Base-by-base conservation (phyloP, 345 rosid genomes). In the Limnanthes douglasii region DNA sequence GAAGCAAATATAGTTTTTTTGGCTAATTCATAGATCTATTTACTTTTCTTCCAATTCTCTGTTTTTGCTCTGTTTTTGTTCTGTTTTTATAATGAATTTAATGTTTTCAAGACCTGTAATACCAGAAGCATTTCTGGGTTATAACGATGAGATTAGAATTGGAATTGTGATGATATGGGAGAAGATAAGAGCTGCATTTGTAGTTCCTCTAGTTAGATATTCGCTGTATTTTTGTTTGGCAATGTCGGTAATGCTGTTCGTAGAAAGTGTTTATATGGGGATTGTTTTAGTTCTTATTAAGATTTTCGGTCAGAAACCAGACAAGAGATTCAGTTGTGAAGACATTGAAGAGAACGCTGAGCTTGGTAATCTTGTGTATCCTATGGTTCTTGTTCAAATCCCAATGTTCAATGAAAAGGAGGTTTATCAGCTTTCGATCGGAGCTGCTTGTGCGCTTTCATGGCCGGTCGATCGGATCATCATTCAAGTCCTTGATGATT, bases 251-350 rank as follows among this genome's bases (percentile, higher is more conserved):
- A 66, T 70, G 66, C 41, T 70, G 7, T 70, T 70, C 58, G 5
- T 55, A 20, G 83, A 73, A 26, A 53, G 64, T 33, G 15, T 64
- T 8, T 73, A 57, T 26, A 73, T 73, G 74, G 66, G 64, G 26
- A 31, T 70, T 40, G 64, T 73, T 6, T 56, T 70, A 4, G 39
- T 46, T 15, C 56, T 46, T 3, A 36, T 61, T 3, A 73, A 70
- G 51, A 17, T 61, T 12, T 42, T 66, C 38, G 38, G 64, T 0
- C 51, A 43, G 14, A 56, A 57, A 53, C 67, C 69, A 2, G 51
- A 48, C 39, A 58, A 36, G 13, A 15, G 45, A 10, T 66, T 69
- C 45, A 70, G 47, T 57, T 70, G 61, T 50, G 67, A 63, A 28
- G 36, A 55, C 0, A 49, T 57, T 36, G 43, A 36, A 4, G 70